These are phyloP conservation scores for Annulohypoxylon bovei DNA, from an alignment of 495 filamentous ascomycete genomes.

Conservation along the genomic window DNA sequence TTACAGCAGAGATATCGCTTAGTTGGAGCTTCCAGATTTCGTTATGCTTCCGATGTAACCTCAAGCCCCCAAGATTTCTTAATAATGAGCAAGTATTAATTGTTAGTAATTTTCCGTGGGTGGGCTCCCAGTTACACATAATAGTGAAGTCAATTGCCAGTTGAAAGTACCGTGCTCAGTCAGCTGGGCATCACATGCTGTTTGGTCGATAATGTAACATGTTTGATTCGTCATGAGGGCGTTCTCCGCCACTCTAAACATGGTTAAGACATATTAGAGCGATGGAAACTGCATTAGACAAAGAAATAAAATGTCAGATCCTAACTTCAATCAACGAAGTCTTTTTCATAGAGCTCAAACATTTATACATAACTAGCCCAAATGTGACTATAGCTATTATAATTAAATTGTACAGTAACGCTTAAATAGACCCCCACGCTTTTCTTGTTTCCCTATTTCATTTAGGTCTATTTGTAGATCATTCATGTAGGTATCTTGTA, in stretches of 20 bases:
- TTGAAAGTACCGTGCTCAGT: neutral
- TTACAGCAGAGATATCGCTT: slow-evolving; percentile 27
- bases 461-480: neutral
- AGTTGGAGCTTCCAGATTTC: slow-evolving; percentile 30
- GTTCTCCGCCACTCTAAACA: neutral
- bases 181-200: neutral
- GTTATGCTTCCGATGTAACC: slow-evolving; percentile 33
- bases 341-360: neutral
- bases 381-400: neutral
- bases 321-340: neutral
- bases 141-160: neutral
- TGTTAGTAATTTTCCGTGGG: neutral
- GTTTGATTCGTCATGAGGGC: neutral
- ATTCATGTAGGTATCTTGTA: neutral
- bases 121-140: neutral
- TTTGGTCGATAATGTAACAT: neutral
- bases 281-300: neutral
- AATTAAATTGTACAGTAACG: neutral
- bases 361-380: neutral
- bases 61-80: neutral
- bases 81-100: neutral
- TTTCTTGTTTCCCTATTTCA: neutral
- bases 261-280: neutral
- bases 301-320: neutral
- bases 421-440: slow-evolving; percentile 3